A percentile compares a stretch with the other conserved stretches of the same genome.
Conservation (phyloP, 441 rosid genomes). For the Cnidoscolus chayamansa region DNA sequence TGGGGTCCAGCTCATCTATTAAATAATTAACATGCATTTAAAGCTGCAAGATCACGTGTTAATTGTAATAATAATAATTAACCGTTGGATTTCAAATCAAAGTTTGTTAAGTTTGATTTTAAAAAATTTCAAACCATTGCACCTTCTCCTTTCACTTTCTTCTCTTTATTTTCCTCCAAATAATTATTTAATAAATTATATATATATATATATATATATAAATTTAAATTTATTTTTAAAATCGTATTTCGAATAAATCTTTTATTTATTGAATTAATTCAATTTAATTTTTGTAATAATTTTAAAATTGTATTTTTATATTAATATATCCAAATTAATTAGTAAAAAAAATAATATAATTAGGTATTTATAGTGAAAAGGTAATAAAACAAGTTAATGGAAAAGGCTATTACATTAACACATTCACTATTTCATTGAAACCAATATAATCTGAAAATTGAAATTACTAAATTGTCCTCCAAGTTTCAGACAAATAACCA, state of each 20-base stretch:
- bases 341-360: too few species aligned
- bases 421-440: neutral
- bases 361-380: too few species aligned
- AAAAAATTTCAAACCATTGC: neutral
- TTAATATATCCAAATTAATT: neutral
- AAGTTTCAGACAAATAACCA: neutral
- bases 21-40: neutral
- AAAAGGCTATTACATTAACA: neutral
- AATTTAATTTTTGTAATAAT: too few species aligned
- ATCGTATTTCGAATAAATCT: too few species aligned
- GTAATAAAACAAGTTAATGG: neutral
- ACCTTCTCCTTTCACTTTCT: neutral
- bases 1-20: neutral
- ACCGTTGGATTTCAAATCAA: neutral
- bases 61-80: neutral
- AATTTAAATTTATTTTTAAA: too few species aligned
- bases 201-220: too few species aligned
- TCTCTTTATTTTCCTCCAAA: neutral
- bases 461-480: neutral
- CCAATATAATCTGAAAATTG: neutral
- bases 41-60: neutral
- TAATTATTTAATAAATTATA: too few species aligned
- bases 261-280: too few species aligned
- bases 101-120: neutral
- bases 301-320: too few species aligned